Conservation (phyloP, 2,329 filamentous ascomycete genomes). For the Rhynchosporium graminicola region DNA sequence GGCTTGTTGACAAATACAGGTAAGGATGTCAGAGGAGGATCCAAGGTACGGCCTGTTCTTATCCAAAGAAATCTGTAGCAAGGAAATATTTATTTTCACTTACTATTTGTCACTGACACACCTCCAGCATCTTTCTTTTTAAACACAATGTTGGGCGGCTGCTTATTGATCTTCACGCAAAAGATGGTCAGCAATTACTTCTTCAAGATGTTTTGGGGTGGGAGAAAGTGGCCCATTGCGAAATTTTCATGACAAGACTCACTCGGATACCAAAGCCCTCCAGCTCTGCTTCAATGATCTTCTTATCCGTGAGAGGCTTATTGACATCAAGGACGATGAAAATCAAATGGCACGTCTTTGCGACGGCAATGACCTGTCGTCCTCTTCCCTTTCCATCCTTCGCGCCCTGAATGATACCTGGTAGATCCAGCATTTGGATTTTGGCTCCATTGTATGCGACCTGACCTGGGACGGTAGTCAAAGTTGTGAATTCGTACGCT, state of each 20-base stretch:
- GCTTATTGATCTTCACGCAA: slow-evolving; percentile 73
- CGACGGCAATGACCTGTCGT: slow-evolving; percentile 96
- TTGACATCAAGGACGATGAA: slow-evolving; percentile 99
- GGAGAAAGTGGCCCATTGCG: too few relatives aligned
- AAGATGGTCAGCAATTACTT: too few relatives aligned
- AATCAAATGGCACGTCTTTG: slow-evolving; percentile 97
- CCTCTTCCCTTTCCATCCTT: slow-evolving; percentile 98
- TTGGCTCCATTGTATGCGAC: slow-evolving; percentile 96
- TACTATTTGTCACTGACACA: slow-evolving; percentile 85
- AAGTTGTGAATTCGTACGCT: slow-evolving; percentile 97
- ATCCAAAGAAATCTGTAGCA: too few relatives aligned
- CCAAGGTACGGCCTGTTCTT: too few relatives aligned
- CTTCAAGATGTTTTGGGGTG: too few relatives aligned
- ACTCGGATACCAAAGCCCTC: slow-evolving; percentile 91
- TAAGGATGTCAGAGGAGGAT: too few relatives aligned
- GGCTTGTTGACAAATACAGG: too few relatives aligned
- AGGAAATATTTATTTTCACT: too few relatives aligned
- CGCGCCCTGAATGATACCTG: slow-evolving; percentile 97
- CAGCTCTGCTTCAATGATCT: slow-evolving; percentile 89
- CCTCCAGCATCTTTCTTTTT: slow-evolving; percentile 99
- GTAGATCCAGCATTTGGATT: slow-evolving; percentile 96
- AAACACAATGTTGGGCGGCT: slow-evolving; percentile 97
- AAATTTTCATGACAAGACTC: too few relatives aligned
- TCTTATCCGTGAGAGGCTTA: slow-evolving; percentile 96
- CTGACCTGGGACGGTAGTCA: slow-evolving; percentile 96